Base-by-base conservation (phyloP, 352 stramenopile species). In the Globisporangium viniferum region DNA sequence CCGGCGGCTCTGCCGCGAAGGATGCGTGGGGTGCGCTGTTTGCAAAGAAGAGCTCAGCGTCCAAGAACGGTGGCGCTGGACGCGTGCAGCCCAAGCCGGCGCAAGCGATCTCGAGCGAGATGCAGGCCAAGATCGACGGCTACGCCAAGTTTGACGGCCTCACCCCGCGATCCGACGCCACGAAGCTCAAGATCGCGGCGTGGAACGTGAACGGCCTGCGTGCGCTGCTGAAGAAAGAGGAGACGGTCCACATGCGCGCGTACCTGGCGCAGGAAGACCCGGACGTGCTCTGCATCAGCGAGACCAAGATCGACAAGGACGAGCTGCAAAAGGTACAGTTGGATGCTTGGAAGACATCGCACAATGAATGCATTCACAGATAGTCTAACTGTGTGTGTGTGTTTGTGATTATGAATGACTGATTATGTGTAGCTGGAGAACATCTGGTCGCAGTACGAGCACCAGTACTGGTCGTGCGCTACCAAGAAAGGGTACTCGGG, bases 151-250 rank as follows among this genome's bases (percentile, higher is more conserved):
- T 92, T 66, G 69, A 88, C 15, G 82, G 79, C 59, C 74, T 92
- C 65, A 73, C 80, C 5, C 59, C 66, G 24, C 62, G 63, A 9
- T 62, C 53, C 10, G 41, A 31, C 9, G 63, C 72, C 4, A 57
- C 57, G 4, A 61, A 68, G 51, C 67, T 71, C 36, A 92, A 89
- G 66, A 71, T 93, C 18, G 78, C 85, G 57, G 86, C 86, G 29
- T 93, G 88, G 88, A 95, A 95, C 72, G 88, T 95, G 6, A 95
- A 95, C 58, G 86, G 88, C 4, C 73, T 95, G 49, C 88, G 88
- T 2, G 88, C 88, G 27, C 59, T 95, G 61, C 70, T 95, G 31
- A 93, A 92, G 72, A 72, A 80, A 18, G 82, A 91, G 29, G 75
- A 92, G 35, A 77, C 77, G 62, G 67, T 82, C 59, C 82, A 91